A percentile compares a stretch with the other conserved stretches of the same genome.
Conservation (phyloP, 2,329 filamentous ascomycete species). For the Curvularia sp. region DNA sequence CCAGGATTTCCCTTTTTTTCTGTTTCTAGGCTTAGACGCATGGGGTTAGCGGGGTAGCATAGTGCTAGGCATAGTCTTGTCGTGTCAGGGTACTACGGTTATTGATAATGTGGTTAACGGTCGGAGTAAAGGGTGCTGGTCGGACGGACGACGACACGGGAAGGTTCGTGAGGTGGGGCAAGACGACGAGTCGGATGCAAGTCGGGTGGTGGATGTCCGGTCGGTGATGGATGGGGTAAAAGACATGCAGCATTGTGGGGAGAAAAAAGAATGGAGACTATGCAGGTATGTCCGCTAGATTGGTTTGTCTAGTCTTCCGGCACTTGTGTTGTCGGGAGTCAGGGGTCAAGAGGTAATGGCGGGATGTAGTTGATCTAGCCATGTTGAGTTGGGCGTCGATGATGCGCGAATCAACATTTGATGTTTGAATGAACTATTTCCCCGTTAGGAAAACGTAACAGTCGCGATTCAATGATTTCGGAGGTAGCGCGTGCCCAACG, state of each 20-base stretch:
- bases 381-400: background rate
- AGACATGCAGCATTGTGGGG: background rate
- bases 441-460: background rate
- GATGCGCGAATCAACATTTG: background rate
- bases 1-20: background rate
- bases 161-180: background rate
- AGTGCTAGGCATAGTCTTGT: background rate
- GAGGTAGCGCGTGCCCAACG: background rate
- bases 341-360: no score
- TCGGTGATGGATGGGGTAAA: background rate
- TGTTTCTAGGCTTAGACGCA: background rate
- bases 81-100: background rate
- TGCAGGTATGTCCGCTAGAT: background rate
- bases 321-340: background rate
- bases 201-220: background rate
- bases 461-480: background rate
- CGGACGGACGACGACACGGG: background rate
- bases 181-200: background rate
- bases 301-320: background rate
- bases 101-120: background rate
- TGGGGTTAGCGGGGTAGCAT: background rate
- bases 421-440: background rate
- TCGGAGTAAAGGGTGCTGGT: background rate
- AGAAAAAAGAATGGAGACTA: background rate
- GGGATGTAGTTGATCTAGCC: background rate